These are phyloP conservation scores for Saturnispora sekii DNA, from an alignment of 805 yeast species.

Conservation along the genomic window DNA sequence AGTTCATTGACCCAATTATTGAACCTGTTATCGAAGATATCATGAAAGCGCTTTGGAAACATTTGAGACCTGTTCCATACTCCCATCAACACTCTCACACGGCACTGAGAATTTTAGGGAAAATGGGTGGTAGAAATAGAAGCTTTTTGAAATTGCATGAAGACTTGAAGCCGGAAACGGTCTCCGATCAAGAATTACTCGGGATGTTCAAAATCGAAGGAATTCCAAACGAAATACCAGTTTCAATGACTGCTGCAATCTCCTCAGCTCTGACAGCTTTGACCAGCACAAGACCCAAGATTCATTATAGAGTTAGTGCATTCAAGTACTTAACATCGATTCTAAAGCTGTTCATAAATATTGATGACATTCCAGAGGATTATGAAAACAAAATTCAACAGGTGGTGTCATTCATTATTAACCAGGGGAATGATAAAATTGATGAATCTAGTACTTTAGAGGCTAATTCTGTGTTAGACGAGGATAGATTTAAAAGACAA, in stretches of 20 bases:
- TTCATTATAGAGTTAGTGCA: constrained; percentile 68
- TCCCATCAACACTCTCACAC: constrained; percentile 94
- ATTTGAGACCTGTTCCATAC: constrained; percentile 84
- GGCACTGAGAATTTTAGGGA: constrained; percentile 85
- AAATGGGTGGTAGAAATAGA: constrained; percentile 92
- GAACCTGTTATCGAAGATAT: constrained; percentile 95
- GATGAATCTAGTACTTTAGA: constrained; percentile 21
- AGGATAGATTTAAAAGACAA: constrained; percentile 42
- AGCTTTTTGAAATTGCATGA: constrained; percentile 70
- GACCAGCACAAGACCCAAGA: constrained; percentile 52
- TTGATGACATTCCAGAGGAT: constrained; percentile 38
- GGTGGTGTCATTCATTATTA: constrained; percentile 36
- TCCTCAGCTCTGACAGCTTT: constrained; percentile 67
- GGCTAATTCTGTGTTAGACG: constrained; percentile 37
- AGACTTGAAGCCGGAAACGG: constrained; percentile 45
- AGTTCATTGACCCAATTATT: constrained; percentile 92
- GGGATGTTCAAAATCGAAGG: constrained; percentile 70
- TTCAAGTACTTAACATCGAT: constrained; percentile 61
- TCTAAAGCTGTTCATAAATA: constrained; percentile 57
- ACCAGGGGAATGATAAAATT: constrained; percentile 21
- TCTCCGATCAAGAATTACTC: constrained; percentile 53
- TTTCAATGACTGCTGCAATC: constrained; percentile 78
- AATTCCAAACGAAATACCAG: constrained; percentile 46
- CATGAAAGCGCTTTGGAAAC: constrained; percentile 87
- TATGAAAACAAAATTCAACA: constrained; percentile 36